Percentiles rank a stretch among this genome's conserved stretches.
Evolutionary conservation across 2,329 filamentous ascomycete species (phyloP).

Genomic region (Calonectria montana): DNA sequence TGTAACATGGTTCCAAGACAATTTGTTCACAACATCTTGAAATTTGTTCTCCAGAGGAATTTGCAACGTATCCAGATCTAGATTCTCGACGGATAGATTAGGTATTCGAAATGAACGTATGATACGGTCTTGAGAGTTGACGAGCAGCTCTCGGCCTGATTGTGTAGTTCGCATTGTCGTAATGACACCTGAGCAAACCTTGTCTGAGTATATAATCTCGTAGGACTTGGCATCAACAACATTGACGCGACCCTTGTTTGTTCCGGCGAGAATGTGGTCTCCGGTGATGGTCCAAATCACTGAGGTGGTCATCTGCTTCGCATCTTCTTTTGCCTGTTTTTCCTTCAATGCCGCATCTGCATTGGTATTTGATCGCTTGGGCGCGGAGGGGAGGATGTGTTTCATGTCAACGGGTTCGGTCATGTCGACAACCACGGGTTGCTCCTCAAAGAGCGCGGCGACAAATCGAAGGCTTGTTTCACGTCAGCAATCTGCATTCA

Average conservation of each 20-base stretch:
- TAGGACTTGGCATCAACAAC: constrained; percentile 87
- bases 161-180: constrained; percentile 84
- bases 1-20: constrained; percentile 97
- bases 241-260: constrained; percentile 96
- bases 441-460: constrained; percentile 92
- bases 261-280: constrained; percentile 90
- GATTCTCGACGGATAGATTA: constrained; percentile 73
- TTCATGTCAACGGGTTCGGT: constrained; percentile 77
- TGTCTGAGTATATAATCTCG: constrained; percentile 88
- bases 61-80: constrained; percentile 87
- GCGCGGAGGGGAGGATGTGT: constrained; percentile 82
- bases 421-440: constrained; percentile 88
- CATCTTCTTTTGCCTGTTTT: constrained; percentile 90
- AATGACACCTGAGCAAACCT: constrained; percentile 87
- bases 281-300: constrained; percentile 89
- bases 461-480: constrained; percentile 81
- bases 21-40: constrained; percentile 93
- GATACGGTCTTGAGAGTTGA: constrained; percentile 94
- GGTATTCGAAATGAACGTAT: constrained; percentile 94
- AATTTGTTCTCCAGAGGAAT: constrained; percentile 97
- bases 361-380: constrained; percentile 78
- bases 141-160: constrained; percentile 87
- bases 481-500: constrained; percentile 32
- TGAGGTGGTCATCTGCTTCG: constrained; percentile 94
- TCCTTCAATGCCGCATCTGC: constrained; percentile 77